Evolutionary conservation across 192 early-diverging fungal genomes (phyloP), one percentile per base, ranked within the genome.

Genomic region (Coemansia sp.): DNA sequence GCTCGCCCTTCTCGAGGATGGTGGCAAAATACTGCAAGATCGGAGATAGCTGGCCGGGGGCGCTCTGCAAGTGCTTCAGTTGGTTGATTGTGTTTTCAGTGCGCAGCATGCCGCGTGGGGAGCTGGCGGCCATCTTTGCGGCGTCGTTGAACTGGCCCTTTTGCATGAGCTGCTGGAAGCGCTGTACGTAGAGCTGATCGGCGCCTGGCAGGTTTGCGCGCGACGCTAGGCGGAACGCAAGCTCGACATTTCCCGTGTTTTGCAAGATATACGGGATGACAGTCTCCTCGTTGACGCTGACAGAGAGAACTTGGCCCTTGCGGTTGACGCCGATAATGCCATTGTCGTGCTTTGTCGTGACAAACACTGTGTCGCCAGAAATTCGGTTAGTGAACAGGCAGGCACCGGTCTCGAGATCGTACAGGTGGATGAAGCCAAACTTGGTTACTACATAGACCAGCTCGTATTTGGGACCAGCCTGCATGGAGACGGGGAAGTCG

Each of bases 331-430:
- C 94, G 63, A 99, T 90, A 24, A 99, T 87, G 43, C 97, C 97
- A 56, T 88, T 85, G 43, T 94, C 86, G 58, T 94, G 85, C 68
- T 94, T 93, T 38, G 94, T 87, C 58, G 95, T 95, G 14, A 94
- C 91, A 88, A 99, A 99, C 53, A 99, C 93, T n/a, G 97, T 97
- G 56, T 98, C 97, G 18, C 91, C 91, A 68, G 89, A 93, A 65
- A 98, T 97, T 57, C 97, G 86, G 83, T 99, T 98, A 87, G 94
- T 94, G 83, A 94, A 99, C 52, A 99, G 88, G 75, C 93, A 95
- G 17, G 88, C 86, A 32, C 92, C 95, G 12, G 92, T 86, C 76
- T 98, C 97, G 34, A 99, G 82, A 64, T 99, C 97, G 76, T 95
- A 98, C 27, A 99, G 77, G 65, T 98, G 95, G 66, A 99, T 92